Conservation (phyloP, 2,329 filamentous ascomycete genomes). For the Fusarium sacchari region DNA sequence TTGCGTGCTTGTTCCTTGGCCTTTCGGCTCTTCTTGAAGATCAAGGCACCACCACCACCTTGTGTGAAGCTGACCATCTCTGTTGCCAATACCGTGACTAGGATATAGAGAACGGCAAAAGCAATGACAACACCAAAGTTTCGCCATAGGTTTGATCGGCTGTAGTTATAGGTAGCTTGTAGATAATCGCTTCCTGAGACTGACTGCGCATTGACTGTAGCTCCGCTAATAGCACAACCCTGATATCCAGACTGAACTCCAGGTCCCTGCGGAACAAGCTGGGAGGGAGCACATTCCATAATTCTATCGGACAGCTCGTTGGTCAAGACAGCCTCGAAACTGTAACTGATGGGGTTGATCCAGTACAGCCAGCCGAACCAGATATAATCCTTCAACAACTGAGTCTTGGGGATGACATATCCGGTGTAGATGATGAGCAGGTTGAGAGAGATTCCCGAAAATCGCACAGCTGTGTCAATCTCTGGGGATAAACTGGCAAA, state of each 20-base stretch:
- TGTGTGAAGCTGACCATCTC: slow-evolving; percentile 49
- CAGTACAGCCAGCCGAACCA: slow-evolving; percentile 76
- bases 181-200: slow-evolving; percentile 68
- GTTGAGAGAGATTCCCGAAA: slow-evolving; percentile 65
- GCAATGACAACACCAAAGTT: slow-evolving; percentile 39
- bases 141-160: slow-evolving; percentile 34
- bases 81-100: slow-evolving; percentile 34
- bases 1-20: slow-evolving; percentile 57
- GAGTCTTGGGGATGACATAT: slow-evolving; percentile 66
- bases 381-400: slow-evolving; percentile 67
- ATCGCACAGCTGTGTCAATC: slow-evolving; percentile 70
- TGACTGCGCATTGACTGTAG: slow-evolving; percentile 41
- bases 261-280: slow-evolving; percentile 59
- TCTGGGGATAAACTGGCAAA: slow-evolving; percentile 67
- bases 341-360: slow-evolving; percentile 72
- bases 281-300: slow-evolving; percentile 57
- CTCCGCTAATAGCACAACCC: slow-evolving; percentile 66
- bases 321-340: slow-evolving; percentile 68
- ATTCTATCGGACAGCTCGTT: slow-evolving; percentile 65
- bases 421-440: slow-evolving; percentile 73
- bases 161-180: slow-evolving; percentile 58
- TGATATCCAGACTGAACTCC: slow-evolving; percentile 56
- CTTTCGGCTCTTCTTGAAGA: slow-evolving; percentile 75
- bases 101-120: slow-evolving; percentile 29
- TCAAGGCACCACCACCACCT: slow-evolving; percentile 72